phyloP scores from a whole-genome alignment of 2,329 filamentous ascomycete species.

The Botryosphaeria dothidea region DNA sequence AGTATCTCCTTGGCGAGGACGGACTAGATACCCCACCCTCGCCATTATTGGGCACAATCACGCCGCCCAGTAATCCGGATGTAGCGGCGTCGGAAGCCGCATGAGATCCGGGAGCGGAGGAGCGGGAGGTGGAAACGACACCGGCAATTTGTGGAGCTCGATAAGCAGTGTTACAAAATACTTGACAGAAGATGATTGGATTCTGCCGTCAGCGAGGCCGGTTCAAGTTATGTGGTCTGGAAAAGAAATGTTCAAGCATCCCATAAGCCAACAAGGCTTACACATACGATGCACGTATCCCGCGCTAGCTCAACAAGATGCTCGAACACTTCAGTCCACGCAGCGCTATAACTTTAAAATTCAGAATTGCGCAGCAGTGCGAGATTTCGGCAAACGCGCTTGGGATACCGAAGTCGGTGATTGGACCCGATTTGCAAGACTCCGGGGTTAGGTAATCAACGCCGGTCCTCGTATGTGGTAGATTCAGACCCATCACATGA shows the following conservation, averaged over 20 bases:
- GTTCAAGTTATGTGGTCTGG: too few relatives aligned
- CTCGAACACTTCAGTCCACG: neutral
- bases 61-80: neutral
- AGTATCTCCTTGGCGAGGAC: neutral
- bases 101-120: neutral
- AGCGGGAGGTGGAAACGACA: neutral
- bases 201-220: neutral
- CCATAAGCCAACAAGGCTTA: too few relatives aligned
- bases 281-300: neutral
- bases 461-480: neutral
- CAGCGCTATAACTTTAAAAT: neutral
- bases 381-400: neutral
- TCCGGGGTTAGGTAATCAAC: neutral
- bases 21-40: neutral
- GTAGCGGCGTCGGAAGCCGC: conserved; percentile 1
- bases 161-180: neutral
- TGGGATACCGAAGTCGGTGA: neutral
- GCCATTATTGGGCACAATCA: neutral
- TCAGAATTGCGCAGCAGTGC: neutral
- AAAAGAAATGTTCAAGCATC: neutral
- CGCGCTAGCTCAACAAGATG: neutral
- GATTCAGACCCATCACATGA: neutral
- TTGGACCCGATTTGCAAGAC: neutral
- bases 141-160: neutral
- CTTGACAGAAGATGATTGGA: neutral